Evolutionary conservation across 73 alveolate species (phyloP).

Genomic region (Tetrahymena borealis): DNA sequence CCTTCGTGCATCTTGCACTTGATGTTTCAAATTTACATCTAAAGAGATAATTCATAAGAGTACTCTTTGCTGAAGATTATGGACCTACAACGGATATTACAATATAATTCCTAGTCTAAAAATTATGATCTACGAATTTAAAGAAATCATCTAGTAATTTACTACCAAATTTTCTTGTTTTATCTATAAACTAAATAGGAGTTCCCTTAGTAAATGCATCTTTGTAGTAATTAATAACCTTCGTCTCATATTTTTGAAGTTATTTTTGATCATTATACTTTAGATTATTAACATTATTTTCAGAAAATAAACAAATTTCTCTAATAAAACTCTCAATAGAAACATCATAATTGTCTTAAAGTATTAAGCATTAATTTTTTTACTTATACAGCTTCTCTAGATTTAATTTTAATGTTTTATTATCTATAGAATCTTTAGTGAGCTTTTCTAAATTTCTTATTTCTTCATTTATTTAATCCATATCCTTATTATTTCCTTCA

Average conservation of each 20-base stretch:
- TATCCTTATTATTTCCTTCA: not conserved
- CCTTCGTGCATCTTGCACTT: constrained; percentile 22
- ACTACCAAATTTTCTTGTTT: constrained; percentile 4
- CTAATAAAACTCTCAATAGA: not conserved
- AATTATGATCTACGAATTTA: constrained; percentile 2
- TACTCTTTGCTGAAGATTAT: constrained; percentile 9
- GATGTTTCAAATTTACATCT: constrained; percentile 22
- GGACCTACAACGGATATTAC: constrained; percentile 25
- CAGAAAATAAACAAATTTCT: not conserved
- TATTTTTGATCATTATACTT: too few species aligned
- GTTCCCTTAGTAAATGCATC: not conserved
- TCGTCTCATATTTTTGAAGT: too few species aligned
- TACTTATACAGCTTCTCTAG: not conserved
- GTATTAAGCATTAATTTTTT: not conserved
- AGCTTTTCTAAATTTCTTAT: not conserved
- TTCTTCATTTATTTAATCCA: not conserved
- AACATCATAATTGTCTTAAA: not conserved
- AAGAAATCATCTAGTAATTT: constrained; percentile 1
- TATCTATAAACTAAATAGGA: constrained; percentile 2
- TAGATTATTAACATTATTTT: not conserved
- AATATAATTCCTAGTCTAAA: not conserved
- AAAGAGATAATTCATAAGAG: constrained; percentile 13
- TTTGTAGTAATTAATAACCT: not conserved
- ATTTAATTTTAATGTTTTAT: not conserved
- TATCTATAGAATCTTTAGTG: not conserved